Conservation (phyloP, 2,329 filamentous ascomycete species). For the Trichoderma guizhouense region DNA sequence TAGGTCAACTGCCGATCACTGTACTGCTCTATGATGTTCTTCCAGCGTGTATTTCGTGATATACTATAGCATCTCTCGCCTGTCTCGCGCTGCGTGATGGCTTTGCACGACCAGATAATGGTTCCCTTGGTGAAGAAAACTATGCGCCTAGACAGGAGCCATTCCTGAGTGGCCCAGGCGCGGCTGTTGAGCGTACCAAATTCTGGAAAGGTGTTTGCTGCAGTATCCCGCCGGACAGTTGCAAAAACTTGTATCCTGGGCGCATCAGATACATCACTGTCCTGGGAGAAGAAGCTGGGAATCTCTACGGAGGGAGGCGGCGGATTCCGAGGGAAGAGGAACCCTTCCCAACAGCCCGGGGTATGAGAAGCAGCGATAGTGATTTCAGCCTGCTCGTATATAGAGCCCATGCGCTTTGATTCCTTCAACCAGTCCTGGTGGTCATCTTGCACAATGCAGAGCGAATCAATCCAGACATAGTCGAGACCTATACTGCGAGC, state of each 20-base stretch:
- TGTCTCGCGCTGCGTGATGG: slow-evolving; percentile 22
- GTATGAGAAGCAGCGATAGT: slow-evolving; percentile 23
- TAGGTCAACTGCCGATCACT: slow-evolving; percentile 20
- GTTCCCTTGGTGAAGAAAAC: slow-evolving; percentile 21
- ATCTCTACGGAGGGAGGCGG: slow-evolving; percentile 13
- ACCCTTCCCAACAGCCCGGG: slow-evolving; percentile 12
- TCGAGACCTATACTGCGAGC: slow-evolving; percentile 3
- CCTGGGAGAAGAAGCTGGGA: slow-evolving; percentile 6
- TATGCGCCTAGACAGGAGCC: slow-evolving; percentile 23
- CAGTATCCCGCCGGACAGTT: slow-evolving; percentile 17
- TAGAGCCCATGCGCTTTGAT: slow-evolving; percentile 20
- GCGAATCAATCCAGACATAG: slow-evolving; percentile 22
- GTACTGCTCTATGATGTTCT: slow-evolving; percentile 19
- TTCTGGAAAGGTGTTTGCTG: slow-evolving; percentile 21
- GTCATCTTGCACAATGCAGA: slow-evolving; percentile 22
- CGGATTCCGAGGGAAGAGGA: slow-evolving; percentile 15
- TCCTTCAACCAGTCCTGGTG: slow-evolving; percentile 19
- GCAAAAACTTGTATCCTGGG: slow-evolving; percentile 13
- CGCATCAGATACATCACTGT: not conserved
- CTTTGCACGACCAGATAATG: slow-evolving; percentile 23
- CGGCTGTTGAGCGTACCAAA: slow-evolving; percentile 20
- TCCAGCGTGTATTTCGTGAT: slow-evolving; percentile 22
- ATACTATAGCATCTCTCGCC: slow-evolving; percentile 23
- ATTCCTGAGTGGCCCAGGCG: slow-evolving; percentile 24
- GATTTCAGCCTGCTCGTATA: slow-evolving; percentile 22